These are phyloP conservation scores for Ustulina deusta DNA, from an alignment of 2,329 filamentous ascomycete species.

Conservation along the genomic window DNA sequence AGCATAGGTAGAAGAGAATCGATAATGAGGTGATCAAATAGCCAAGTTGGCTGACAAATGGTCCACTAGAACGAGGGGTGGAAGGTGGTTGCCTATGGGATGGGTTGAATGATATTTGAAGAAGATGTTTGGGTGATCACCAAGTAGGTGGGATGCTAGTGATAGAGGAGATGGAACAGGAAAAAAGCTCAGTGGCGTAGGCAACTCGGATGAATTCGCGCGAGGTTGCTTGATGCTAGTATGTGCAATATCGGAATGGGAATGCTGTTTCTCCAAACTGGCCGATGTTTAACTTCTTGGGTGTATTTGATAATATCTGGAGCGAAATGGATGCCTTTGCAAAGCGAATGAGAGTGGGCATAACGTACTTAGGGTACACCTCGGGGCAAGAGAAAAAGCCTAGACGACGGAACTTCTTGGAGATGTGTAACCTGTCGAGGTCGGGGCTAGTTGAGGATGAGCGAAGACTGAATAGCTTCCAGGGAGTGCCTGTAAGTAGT, in stretches of 20 bases:
- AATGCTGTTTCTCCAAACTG: background rate
- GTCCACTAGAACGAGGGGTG: background rate
- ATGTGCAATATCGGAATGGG: background rate
- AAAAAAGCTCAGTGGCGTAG: background rate
- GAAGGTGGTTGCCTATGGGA: background rate
- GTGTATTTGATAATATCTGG: background rate
- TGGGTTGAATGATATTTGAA: background rate
- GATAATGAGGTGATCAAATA: background rate
- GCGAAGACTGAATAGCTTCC: constrained; percentile 14
- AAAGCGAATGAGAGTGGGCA: background rate
- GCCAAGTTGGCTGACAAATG: background rate
- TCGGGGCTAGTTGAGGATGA: constrained; percentile 7
- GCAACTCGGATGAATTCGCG: no score
- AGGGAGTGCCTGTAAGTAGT: constrained; percentile 14
- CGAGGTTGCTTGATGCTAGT: background rate
- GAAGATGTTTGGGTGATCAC: background rate
- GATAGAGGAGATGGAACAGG: background rate
- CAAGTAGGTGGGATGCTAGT: background rate
- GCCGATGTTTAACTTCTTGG: background rate
- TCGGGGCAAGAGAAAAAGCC: background rate
- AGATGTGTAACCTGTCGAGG: constrained; percentile 6
- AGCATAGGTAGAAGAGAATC: background rate
- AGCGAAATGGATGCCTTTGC: background rate
- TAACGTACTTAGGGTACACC: constrained; percentile 19
- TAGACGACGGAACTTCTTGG: background rate